These are phyloP conservation scores for Meredithiella fracta DNA, from an alignment of 2,329 filamentous ascomycete species.

Conservation along the genomic window DNA sequence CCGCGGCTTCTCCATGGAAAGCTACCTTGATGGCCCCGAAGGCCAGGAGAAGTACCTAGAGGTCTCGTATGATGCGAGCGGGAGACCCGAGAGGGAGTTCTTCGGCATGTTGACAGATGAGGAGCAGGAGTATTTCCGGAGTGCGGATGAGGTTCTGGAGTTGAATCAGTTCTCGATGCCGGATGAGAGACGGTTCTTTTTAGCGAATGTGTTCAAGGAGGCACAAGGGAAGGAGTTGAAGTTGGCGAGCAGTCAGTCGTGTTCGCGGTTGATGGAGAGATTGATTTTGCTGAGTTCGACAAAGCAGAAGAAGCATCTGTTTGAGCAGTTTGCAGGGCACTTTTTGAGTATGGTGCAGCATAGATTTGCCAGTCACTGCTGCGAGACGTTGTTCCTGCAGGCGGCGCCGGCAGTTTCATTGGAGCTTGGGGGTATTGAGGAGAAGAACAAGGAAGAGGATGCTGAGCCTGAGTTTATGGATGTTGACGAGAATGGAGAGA, in stretches of 20 bases:
- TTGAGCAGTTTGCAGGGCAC: constrained; percentile 70
- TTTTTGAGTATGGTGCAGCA: constrained; percentile 85
- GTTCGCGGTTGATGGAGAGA: constrained; percentile 81
- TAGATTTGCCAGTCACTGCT: constrained; percentile 93
- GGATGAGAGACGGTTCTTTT: constrained; percentile 54
- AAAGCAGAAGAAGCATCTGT: constrained; percentile 70
- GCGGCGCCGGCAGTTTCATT: constrained; percentile 63
- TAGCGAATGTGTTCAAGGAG: constrained; percentile 74
- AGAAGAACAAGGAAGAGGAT: constrained; percentile 26
- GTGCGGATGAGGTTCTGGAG: constrained; percentile 78
- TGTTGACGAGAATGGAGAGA: constrained; percentile 6
- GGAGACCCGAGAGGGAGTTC: constrained; percentile 49
- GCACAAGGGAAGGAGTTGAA: constrained; percentile 88
- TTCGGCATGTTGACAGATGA: constrained; percentile 85
- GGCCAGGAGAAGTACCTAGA: constrained; percentile 15
- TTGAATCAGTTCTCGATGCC: constrained; percentile 67
- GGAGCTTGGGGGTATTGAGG: constrained; percentile 42
- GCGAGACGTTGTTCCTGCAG: constrained; percentile 77
- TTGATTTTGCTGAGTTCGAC: constrained; percentile 68
- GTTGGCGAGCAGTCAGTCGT: constrained; percentile 87
- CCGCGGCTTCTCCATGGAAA: neutral
- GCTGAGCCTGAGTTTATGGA: constrained; percentile 16
- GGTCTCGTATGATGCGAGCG: constrained; percentile 12
- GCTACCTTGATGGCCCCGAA: constrained; percentile 3
- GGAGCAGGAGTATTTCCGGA: constrained; percentile 90